Conservation (phyloP, 176 grass and related monocot species). For the Zea mays region Zm-B73-REFERENCE-NAM-5.0 NC_050101.1:169921001-169921500, state of each 20-base stretch:
- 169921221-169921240: background rate
- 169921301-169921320: conserved; percentile 88
- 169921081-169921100: background rate
- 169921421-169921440: background rate
- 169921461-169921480: conserved; percentile 6
- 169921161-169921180: background rate
- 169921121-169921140: background rate
- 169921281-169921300: conserved; percentile 81
- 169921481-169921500: conserved; percentile 65
- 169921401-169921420: background rate
- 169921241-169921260: conserved; percentile 30
- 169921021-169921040: background rate
- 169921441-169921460: background rate
- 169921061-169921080: background rate
- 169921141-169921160: background rate
- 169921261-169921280: conserved; percentile 79
- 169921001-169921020: background rate
- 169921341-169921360: conserved; percentile 95
- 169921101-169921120: background rate
- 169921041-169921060: background rate
- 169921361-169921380: conserved; percentile 49
- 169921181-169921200: background rate
- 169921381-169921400: conserved; percentile 1
- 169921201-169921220: background rate
- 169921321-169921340: conserved; percentile 96